Evolutionary conservation across 2,329 filamentous ascomycete genomes (phyloP), one percentile per base, ranked within the genome.

Genomic region (Penicillium olsonii): DNA sequence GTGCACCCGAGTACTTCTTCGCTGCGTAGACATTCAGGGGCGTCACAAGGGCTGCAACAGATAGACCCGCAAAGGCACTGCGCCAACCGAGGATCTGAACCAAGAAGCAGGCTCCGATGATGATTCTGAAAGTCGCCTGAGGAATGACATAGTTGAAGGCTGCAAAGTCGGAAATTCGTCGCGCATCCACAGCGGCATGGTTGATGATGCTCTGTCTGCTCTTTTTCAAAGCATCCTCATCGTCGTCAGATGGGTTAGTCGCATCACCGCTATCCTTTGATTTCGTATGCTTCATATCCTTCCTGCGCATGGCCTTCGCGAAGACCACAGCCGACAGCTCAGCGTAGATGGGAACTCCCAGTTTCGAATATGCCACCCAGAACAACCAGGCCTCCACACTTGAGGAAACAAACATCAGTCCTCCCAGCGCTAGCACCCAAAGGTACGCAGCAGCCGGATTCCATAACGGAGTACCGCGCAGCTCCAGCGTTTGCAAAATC

Each of bases 311-410:
- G 0, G 87, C 82, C 67, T 94, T 94, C 52, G 85, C 81, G 59
- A 92, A 92, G 14, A 92, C 81, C 7, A 90, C 76, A 0, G 87
- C 80, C 2, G 86, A 84, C 2, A 94, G 72, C 60, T 91, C 85
- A 22, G 84, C 80, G 43, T 87, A 83, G 14, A 92, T 74, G 0
- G 87, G 85, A 19, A 90, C 76, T 38, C 78, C 78, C 10, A 92
- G 65, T 43, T 83, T 78, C 1, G 80, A 78, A 68, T 80, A 85
- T 0, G 82, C 82, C 40, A 86, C 72, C 85, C 86, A 91, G 59
- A 81, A 84, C 14, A 87, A 68, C 75, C 82, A 85, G 2, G 81
- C 75, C 60, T 90, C 86, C 26, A 87, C 68, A 74, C 81, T 86
- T 17, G 78, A 66, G 0, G 67, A 56, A 29, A 80, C 64, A 17